Percentiles rank a stretch among this genome's conserved stretches.
These are phyloP conservation scores for Thyridium curvatum DNA, from an alignment of 2,329 filamentous ascomycete genomes.

Conservation along the genomic window DNA sequence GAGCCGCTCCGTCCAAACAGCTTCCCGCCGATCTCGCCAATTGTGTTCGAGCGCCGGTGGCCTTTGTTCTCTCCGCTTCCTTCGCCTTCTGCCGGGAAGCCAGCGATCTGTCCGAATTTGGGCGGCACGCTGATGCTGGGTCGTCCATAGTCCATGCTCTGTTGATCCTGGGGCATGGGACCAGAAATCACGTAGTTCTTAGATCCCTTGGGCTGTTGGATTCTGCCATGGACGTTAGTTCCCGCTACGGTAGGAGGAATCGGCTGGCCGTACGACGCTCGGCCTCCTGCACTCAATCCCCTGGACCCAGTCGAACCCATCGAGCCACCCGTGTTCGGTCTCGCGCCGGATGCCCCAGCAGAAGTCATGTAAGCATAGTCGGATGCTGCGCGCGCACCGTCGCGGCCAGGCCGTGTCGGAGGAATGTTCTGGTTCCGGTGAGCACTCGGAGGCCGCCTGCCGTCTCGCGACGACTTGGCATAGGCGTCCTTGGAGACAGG, in stretches of 20 bases:
- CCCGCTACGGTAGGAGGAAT: slow-evolving; percentile 79
- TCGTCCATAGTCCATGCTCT: slow-evolving; percentile 47
- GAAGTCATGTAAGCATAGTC: slow-evolving; percentile 48
- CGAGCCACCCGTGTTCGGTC: slow-evolving; percentile 79
- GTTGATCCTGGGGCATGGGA: slow-evolving; percentile 51
- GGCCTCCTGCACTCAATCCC: slow-evolving; percentile 42
- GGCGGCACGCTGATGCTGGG: slow-evolving; percentile 52
- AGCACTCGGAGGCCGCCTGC: slow-evolving; percentile 41
- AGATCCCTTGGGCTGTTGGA: slow-evolving; percentile 66
- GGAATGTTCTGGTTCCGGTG: slow-evolving; percentile 39
- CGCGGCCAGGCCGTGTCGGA: slow-evolving; percentile 40
- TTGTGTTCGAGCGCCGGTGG: slow-evolving; percentile 68
- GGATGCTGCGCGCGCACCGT: slow-evolving; percentile 45
- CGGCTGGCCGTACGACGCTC: slow-evolving; percentile 81
- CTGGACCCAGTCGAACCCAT: slow-evolving; percentile 65
- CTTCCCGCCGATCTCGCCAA: slow-evolving; percentile 76
- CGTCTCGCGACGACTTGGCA: slow-evolving; percentile 22
- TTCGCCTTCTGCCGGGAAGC: slow-evolving; percentile 50
- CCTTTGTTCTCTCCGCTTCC: slow-evolving; percentile 37
- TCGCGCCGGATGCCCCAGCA: slow-evolving; percentile 36
- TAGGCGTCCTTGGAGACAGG: slow-evolving; percentile 38
- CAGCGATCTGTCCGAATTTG: slow-evolving; percentile 53
- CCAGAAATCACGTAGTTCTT: slow-evolving; percentile 67
- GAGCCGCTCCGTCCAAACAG: slow-evolving; percentile 80
- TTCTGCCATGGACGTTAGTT: slow-evolving; percentile 82